Conservation (phyloP, 805 yeast genomes). For the Suhomyces tanzawaensis region DNA sequence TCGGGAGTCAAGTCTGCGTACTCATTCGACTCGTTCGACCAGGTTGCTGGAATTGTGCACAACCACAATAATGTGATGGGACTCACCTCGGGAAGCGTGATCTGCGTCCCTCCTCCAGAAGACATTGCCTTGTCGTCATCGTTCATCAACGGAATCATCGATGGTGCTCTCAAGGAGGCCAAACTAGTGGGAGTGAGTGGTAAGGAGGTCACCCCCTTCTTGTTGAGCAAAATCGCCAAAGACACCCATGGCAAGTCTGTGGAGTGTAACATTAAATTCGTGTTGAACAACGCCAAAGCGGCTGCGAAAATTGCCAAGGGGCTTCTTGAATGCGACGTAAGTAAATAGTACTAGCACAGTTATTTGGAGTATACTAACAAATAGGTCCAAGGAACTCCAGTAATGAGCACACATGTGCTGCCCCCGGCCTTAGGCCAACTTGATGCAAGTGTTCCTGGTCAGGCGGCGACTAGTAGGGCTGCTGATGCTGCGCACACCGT, state of each 20-base stretch:
- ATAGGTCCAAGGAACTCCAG: no score
- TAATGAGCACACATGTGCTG: no score
- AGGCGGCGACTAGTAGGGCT: no score
- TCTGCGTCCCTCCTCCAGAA: constrained; percentile 80
- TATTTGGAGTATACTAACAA: no score
- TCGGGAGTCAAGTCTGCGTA: constrained; percentile 75
- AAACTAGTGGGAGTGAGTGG: constrained; percentile 53
- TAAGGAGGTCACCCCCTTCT: constrained; percentile 76
- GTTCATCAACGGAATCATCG: constrained; percentile 55
- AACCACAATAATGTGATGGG: constrained; percentile 43
- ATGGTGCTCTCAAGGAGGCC: constrained; percentile 58
- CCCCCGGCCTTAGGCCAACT: no score
- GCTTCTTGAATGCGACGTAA: constrained; percentile 36
- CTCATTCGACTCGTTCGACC: constrained; percentile 47
- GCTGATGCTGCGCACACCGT: constrained; percentile 26
- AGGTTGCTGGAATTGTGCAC: constrained; percentile 64
- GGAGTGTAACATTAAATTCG: constrained; percentile 69
- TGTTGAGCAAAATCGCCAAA: constrained; percentile 61
- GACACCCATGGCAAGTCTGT: constrained; percentile 72
- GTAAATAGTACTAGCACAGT: no score
- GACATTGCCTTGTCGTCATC: constrained; percentile 55
- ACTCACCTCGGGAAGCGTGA: constrained; percentile 64
- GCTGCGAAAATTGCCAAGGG: constrained; percentile 68
- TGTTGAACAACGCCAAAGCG: constrained; percentile 67
- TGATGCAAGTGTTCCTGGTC: no score